Percentiles rank a stretch among this genome's conserved stretches.
Evolutionary conservation across 345 rosid species (phyloP).

Genomic region (Durio zibethinus): DNA sequence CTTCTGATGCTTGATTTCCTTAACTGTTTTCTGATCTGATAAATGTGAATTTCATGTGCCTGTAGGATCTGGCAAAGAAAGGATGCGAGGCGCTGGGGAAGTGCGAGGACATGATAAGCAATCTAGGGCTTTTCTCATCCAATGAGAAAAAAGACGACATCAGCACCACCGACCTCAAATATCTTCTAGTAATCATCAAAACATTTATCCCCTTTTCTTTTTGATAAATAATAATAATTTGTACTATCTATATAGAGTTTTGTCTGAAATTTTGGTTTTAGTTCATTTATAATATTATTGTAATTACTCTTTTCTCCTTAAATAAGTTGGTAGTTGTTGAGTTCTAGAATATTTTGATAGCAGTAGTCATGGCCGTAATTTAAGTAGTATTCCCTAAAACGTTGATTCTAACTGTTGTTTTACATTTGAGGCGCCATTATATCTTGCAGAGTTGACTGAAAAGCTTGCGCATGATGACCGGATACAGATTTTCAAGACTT

Average conservation of each 20-base stretch:
- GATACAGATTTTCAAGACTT: slow-evolving; percentile 52
- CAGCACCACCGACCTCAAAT: slow-evolving; percentile 77
- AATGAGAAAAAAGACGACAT: slow-evolving; percentile 91
- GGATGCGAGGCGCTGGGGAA: slow-evolving; percentile 63
- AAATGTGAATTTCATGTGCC: neutral
- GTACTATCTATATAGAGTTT: neutral
- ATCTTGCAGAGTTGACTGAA: slow-evolving; percentile 76
- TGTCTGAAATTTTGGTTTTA: neutral
- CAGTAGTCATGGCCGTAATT: neutral
- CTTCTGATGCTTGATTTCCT: neutral
- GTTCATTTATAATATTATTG: neutral
- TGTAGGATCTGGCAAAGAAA: slow-evolving; percentile 63
- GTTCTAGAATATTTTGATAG: neutral
- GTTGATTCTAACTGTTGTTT: neutral
- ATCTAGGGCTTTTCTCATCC: slow-evolving; percentile 72
- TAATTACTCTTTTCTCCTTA: neutral
- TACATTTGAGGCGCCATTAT: slow-evolving; percentile 61
- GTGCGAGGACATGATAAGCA: slow-evolving; percentile 84
- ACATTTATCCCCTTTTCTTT: neutral
- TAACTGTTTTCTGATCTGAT: slow-evolving; percentile 1
- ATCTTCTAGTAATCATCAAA: slow-evolving; percentile 53
- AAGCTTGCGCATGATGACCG: slow-evolving; percentile 59
- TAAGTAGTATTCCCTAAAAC: no score
- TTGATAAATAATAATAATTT: neutral
- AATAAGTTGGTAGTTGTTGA: neutral